Evolutionary conservation across 1,284 basidiomycete species (phyloP).

Genomic region (Cutaneotrichosporon mucoides): DNA sequence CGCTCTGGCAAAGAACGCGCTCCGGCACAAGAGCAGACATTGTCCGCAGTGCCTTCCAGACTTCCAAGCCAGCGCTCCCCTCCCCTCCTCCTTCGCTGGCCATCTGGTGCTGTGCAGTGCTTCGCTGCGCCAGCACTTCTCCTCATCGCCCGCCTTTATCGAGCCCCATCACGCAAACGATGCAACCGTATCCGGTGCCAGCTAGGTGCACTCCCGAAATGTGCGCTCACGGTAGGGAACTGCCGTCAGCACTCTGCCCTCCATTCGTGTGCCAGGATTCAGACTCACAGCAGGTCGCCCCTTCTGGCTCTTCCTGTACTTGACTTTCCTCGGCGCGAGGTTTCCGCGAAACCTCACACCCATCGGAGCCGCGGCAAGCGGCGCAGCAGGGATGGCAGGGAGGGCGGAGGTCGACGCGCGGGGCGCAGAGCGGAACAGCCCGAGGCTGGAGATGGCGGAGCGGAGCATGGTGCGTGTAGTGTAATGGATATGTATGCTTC

Average conservation of each 20-base stretch:
- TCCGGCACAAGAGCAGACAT: no score
- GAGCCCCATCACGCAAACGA: no score
- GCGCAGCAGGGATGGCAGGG: conserved; percentile 9
- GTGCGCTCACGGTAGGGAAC: conserved; percentile 35
- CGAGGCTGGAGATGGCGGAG: background rate
- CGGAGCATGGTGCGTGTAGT: conserved; percentile 22
- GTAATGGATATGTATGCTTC: no score
- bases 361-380: conserved; percentile 2
- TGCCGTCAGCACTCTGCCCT: conserved; percentile 12
- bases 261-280: background rate
- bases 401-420: conserved; percentile 2
- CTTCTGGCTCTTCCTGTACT: conserved; percentile 82
- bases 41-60: no score
- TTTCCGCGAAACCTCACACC: conserved; percentile 55
- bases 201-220: no score
- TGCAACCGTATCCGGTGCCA: no score
- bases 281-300: conserved; percentile 73
- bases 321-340: conserved; percentile 75
- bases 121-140: no score
- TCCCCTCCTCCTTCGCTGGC: no score
- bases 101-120: no score
- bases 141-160: no score
- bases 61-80: no score
- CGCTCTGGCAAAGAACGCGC: no score
- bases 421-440: conserved; percentile 11